Percentiles rank a stretch among this genome's conserved stretches.
Conservation (phyloP, 352 stramenopile genomes). For the Phytophthora quininea region DNA sequence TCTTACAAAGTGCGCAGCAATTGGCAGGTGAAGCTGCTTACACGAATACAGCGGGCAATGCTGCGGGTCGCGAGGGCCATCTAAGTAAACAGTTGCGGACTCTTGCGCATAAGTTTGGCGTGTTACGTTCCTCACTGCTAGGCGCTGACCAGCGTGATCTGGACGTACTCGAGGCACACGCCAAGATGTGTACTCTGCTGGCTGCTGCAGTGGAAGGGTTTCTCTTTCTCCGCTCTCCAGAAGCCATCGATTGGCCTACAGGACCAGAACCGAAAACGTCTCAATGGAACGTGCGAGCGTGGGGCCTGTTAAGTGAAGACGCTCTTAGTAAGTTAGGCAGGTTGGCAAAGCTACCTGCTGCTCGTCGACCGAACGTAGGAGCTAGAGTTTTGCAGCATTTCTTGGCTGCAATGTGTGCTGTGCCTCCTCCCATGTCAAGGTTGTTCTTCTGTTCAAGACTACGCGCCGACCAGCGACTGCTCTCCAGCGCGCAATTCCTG, state of each 20-base stretch:
- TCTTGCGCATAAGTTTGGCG: slow-evolving; percentile 30
- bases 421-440: slow-evolving; percentile 36
- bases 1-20: slow-evolving; percentile 51
- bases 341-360: slow-evolving; percentile 26
- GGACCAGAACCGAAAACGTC: neutral
- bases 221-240: slow-evolving; percentile 29
- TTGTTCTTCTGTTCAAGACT: slow-evolving; percentile 54
- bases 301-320: slow-evolving; percentile 20
- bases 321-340: slow-evolving; percentile 30
- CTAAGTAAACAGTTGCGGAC: slow-evolving; percentile 32
- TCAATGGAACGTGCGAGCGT: slow-evolving; percentile 22
- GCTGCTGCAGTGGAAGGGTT: slow-evolving; percentile 41
- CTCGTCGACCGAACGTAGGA: slow-evolving; percentile 28
- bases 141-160: slow-evolving; percentile 36
- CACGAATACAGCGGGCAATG: slow-evolving; percentile 33
- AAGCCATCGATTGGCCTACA: slow-evolving; percentile 27
- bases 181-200: slow-evolving; percentile 32
- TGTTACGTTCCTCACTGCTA: slow-evolving; percentile 36
- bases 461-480: slow-evolving; percentile 24
- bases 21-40: slow-evolving; percentile 46
- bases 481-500: slow-evolving; percentile 51
- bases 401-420: slow-evolving; percentile 30
- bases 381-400: slow-evolving; percentile 48
- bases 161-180: slow-evolving; percentile 31
- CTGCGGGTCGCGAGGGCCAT: slow-evolving; percentile 26